These are phyloP conservation scores for Aureobasidium subglaciale DNA, from an alignment of 2,329 filamentous ascomycete species.

Conservation along the genomic window DNA sequence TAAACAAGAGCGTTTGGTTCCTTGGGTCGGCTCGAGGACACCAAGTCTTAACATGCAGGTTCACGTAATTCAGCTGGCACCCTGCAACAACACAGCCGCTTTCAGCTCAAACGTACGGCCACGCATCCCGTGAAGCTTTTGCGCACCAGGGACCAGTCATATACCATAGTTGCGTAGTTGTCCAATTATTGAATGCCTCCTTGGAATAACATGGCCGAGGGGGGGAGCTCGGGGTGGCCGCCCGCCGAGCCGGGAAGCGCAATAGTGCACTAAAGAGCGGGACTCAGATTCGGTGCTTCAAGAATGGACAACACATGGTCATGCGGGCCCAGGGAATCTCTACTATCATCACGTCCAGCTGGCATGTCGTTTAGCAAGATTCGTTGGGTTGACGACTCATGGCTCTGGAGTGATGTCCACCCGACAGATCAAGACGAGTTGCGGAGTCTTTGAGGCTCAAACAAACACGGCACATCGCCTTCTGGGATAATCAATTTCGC, in stretches of 20 bases:
- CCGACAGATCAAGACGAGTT: background rate
- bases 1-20: background rate
- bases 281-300: too few species aligned
- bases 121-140: background rate
- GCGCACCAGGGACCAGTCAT: background rate
- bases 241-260: background rate
- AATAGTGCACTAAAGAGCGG: too few species aligned
- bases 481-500: background rate
- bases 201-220: background rate
- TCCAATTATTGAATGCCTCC: background rate
- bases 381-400: background rate
- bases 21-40: background rate
- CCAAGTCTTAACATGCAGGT: background rate
- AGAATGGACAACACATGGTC: too few species aligned
- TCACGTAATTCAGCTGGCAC: background rate
- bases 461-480: constrained; percentile 1
- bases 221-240: background rate
- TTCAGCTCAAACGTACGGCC: background rate
- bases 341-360: too few species aligned
- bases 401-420: background rate
- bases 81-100: too few species aligned
- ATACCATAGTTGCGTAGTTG: too few species aligned
- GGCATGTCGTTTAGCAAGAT: too few species aligned
- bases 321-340: too few species aligned
- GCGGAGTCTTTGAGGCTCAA: background rate